Evolutionary conservation across 2,329 filamentous ascomycete species (phyloP).

Genomic region (Neofusicoccum laricinum): DNA sequence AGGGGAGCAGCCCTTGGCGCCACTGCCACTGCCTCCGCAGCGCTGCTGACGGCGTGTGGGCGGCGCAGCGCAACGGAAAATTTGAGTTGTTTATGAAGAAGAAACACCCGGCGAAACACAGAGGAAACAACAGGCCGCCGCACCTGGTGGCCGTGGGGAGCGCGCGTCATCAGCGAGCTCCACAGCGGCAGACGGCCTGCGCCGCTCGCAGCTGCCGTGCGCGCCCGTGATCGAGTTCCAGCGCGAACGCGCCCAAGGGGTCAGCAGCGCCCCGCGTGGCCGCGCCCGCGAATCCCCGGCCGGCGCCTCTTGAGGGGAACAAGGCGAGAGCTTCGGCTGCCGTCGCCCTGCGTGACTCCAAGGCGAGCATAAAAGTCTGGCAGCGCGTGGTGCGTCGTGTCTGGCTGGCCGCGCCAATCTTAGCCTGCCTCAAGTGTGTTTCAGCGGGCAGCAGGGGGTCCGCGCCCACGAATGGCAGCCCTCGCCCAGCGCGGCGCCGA

Average conservation of each 20-base stretch:
- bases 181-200: not conserved
- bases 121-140: slow-evolving; percentile 3
- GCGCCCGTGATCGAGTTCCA: not conserved
- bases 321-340: not conserved
- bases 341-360: not conserved
- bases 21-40: not conserved
- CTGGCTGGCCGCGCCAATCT: not conserved
- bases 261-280: not conserved
- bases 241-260: not conserved
- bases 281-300: not conserved
- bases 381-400: slow-evolving; percentile 1
- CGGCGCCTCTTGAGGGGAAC: not conserved
- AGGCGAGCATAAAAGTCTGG: not conserved
- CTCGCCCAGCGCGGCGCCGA: slow-evolving; percentile 3
- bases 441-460: slow-evolving; percentile 4
- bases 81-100: slow-evolving; percentile 13
- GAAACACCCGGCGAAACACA: slow-evolving; percentile 12
- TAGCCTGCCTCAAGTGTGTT: slow-evolving; percentile 12
- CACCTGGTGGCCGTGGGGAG: not conserved
- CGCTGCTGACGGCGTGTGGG: not conserved
- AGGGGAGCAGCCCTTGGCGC: not conserved
- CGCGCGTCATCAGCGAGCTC: not conserved
- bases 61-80: not conserved
- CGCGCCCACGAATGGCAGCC: slow-evolving; percentile 8
- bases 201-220: not conserved